These are phyloP conservation scores for Rhizopogon salebrosus DNA, from an alignment of 768 basidiomycete species.

Conservation along the genomic window DNA sequence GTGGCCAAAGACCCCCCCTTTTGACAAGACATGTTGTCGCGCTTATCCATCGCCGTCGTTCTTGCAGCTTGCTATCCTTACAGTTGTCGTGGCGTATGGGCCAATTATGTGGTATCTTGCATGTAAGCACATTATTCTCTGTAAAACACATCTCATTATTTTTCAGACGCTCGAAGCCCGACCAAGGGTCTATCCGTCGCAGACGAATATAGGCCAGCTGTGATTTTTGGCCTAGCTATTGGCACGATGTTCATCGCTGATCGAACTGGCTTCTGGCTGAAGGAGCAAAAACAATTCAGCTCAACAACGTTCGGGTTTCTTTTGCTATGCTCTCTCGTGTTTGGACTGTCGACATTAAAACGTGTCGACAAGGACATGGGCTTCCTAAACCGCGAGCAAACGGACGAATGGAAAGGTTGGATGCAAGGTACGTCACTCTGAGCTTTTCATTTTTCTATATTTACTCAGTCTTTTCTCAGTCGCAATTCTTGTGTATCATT, in stretches of 20 bases:
- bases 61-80: slow-evolving; percentile 50
- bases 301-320: slow-evolving; percentile 62
- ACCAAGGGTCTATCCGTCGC: slow-evolving; percentile 12
- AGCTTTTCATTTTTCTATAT: not conserved
- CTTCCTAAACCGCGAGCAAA: slow-evolving; percentile 88
- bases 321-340: slow-evolving; percentile 43
- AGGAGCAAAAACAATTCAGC: slow-evolving; percentile 84
- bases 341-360: slow-evolving; percentile 63
- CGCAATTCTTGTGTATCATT: slow-evolving; percentile 89
- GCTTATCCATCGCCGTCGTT: slow-evolving; percentile 63
- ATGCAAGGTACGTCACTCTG: slow-evolving; percentile 72
- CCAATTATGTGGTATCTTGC: slow-evolving; percentile 41
- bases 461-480: slow-evolving; percentile 39
- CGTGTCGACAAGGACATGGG: slow-evolving; percentile 78
- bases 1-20: slow-evolving; percentile 55
- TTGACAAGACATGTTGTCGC: slow-evolving; percentile 79
- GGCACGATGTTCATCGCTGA: slow-evolving; percentile 75
- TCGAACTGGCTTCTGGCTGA: slow-evolving; percentile 81
- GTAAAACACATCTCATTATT: slow-evolving; percentile 11
- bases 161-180: slow-evolving; percentile 7
- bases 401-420: slow-evolving; percentile 98
- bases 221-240: slow-evolving; percentile 63
- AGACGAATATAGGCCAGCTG: slow-evolving; percentile 31
- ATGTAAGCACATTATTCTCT: slow-evolving; percentile 15
- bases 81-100: slow-evolving; percentile 42